phyloP scores from a whole-genome alignment of 208 protist genomes.

The Leishmania braziliensis region DNA sequence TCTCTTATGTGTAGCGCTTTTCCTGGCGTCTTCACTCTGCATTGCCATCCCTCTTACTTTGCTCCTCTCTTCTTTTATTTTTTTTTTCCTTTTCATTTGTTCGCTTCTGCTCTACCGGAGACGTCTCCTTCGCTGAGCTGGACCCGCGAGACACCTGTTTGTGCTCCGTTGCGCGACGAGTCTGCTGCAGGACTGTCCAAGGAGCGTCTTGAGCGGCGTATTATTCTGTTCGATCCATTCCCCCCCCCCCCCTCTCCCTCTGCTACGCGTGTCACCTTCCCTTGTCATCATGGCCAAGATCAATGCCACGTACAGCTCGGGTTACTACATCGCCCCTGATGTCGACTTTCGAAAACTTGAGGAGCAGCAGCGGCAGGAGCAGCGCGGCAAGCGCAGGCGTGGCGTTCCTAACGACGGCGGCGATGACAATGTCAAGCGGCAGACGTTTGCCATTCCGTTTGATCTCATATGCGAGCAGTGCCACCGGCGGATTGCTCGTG shows the following conservation, averaged over 20 bases:
- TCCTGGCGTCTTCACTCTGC: background rate
- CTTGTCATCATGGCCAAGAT: slow-evolving; percentile 75
- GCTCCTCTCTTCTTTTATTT: background rate
- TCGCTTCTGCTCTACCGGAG: background rate
- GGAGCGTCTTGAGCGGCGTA: background rate
- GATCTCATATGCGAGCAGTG: slow-evolving; percentile 76
- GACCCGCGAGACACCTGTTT: background rate
- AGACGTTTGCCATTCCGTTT: slow-evolving; percentile 88
- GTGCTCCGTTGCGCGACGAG: background rate
- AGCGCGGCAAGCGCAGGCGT: slow-evolving; percentile 45
- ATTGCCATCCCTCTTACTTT: background rate
- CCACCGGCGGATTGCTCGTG: slow-evolving; percentile 69
- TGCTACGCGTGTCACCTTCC: background rate
- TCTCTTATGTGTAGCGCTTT: background rate
- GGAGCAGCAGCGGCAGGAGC: slow-evolving; percentile 55
- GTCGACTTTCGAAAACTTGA: slow-evolving; percentile 84
- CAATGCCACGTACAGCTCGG: slow-evolving; percentile 86
- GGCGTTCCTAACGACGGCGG: slow-evolving; percentile 17
- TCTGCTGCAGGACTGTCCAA: background rate
- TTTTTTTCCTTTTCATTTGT: background rate
- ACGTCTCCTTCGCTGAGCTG: background rate
- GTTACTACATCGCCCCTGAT: slow-evolving; percentile 84
- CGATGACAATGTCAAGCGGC: slow-evolving; percentile 52
- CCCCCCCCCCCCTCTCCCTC: slow-evolving; percentile 5
- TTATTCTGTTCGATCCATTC: background rate